A percentile compares a stretch with the other conserved stretches of the same genome.
Evolutionary conservation across 805 yeast genomes (phyloP).

Genomic region (Clavispora carvajalis): DNA sequence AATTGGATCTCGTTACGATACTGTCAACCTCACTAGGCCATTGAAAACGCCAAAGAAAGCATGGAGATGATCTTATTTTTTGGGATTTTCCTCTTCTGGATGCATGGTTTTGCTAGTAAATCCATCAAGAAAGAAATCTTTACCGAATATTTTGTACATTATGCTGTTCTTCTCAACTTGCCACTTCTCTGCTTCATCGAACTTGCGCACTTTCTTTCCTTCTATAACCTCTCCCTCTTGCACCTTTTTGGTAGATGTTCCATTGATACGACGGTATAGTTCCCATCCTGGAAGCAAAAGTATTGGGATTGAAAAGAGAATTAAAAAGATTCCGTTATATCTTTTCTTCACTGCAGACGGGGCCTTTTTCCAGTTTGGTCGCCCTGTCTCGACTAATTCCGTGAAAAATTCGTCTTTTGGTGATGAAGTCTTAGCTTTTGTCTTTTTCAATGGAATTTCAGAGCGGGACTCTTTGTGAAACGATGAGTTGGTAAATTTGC

Average conservation of each 20-base stretch:
- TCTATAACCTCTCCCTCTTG: constrained; percentile 37
- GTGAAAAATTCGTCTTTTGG: constrained; percentile 28
- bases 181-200: constrained; percentile 39
- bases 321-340: constrained; percentile 34
- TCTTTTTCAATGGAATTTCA: background rate
- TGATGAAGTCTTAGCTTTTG: constrained; percentile 4
- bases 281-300: constrained; percentile 30
- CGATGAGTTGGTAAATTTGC: constrained; percentile 24
- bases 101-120: constrained; percentile 38
- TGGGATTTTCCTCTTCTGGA: constrained; percentile 3
- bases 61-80: constrained; percentile 8
- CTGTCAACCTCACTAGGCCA: constrained; percentile 23
- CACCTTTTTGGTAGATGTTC: constrained; percentile 35
- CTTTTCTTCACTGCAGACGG: constrained; percentile 32
- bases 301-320: constrained; percentile 35
- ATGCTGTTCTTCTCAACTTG: constrained; percentile 30
- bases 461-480: constrained; percentile 25
- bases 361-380: constrained; percentile 41
- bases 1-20: constrained; percentile 31
- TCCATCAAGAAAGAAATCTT: constrained; percentile 39
- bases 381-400: constrained; percentile 35
- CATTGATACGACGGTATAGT: constrained; percentile 32
- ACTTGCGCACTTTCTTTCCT: constrained; percentile 25
- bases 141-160: constrained; percentile 36
- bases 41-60: constrained; percentile 7